Evolutionary conservation across 768 basidiomycete genomes (phyloP), one percentile per base, ranked within the genome.

Genomic region (Boletus rubescentipes): DNA sequence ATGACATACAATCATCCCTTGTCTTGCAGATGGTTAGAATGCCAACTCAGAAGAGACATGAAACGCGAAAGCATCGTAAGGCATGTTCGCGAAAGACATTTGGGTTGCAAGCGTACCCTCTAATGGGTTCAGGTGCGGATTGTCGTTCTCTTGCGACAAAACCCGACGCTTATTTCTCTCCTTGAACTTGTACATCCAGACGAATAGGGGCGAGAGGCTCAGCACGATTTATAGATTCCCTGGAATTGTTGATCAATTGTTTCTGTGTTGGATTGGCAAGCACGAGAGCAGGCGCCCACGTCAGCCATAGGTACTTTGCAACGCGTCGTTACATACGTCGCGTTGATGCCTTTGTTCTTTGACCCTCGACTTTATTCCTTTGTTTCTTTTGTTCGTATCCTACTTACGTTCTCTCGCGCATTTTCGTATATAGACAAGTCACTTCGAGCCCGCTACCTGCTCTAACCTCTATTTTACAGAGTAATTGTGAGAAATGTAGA

Each of bases 41-140:
- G 64, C 29, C 31, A 34, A 10, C 29, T 46, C 11, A 51, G 38
- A 32, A 41, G 46, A 18, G 29, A 18, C 2, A 39, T 67, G 16
- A 67, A 66, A 0, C 61, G 66, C 2, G 57, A 66, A 32, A 51
- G 50, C 9, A 59, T 67, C 4, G 37, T 49, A 2, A 53, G 66
- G 0, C 66, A 67, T 2, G 15, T 63, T 0, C 40, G 51, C 0
- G 66, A 67, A 32, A 52, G 7, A 3, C 65, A 67, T 21, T 3
- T 67, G 8, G 6, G 45, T 5, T 42, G 10, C 20, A 65, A 21
- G 36, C 58, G 63, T 32, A 37, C 40, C 14, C 18, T 11, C 9
- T 41, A 9, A 11, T 12, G 15, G 10, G 26, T 11, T 45, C 26
- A 23, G 51, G 53, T 55, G 14, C 5, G 51, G 23, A 7, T 18